A percentile compares a stretch with the other conserved stretches of the same genome.
Conservation (phyloP, 2,329 filamentous ascomycete species). For the Penicillium sp. region DNA sequence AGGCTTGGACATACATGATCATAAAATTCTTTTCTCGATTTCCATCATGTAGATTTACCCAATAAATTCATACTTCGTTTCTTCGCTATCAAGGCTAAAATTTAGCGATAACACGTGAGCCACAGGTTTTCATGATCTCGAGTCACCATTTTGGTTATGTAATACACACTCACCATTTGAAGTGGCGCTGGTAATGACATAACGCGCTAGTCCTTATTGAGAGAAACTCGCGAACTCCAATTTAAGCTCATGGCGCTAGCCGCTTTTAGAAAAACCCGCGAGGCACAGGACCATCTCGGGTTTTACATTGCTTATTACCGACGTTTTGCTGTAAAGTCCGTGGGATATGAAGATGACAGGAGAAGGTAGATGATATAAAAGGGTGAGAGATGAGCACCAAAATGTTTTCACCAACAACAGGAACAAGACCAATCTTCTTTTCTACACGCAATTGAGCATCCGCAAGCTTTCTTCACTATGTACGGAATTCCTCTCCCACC, state of each 20-base stretch:
- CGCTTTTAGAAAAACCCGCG: background rate
- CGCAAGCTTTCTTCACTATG: background rate
- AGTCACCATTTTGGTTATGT: no score
- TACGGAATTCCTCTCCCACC: background rate
- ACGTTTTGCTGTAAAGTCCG: background rate
- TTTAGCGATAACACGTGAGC: no score
- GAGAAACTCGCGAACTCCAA: background rate
- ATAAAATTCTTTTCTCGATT: no score
- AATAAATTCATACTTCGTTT: no score
- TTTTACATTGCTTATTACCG: background rate
- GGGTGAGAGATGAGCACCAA: background rate
- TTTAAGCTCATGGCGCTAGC: background rate
- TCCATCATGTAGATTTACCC: no score
- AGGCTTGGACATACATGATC: no score
- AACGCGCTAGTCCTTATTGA: background rate
- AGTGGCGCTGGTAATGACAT: no score
- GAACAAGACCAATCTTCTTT: background rate
- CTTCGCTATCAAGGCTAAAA: no score
- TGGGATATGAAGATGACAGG: no score
- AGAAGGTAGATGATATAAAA: background rate
- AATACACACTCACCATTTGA: no score
- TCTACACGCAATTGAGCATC: background rate
- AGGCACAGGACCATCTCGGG: background rate
- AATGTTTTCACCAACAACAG: background rate
- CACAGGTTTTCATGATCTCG: no score